These are phyloP conservation scores for Agastache rugosa DNA, from an alignment of 257 asterid species.

Conservation along the genomic window DNA sequence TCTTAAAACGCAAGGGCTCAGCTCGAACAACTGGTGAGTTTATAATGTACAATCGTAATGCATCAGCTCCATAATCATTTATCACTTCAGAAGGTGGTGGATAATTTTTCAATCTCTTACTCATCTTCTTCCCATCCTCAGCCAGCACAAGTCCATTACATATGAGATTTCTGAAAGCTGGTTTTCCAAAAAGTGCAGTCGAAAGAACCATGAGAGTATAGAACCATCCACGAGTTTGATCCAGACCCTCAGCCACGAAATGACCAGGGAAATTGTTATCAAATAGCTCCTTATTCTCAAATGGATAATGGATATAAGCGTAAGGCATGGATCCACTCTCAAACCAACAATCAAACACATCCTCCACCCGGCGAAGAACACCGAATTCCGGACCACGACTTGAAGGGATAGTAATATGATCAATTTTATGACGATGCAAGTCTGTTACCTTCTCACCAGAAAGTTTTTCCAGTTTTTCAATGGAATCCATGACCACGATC, in stretches of 20 bases:
- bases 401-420: conserved; percentile 93
- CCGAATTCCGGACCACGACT: conserved; percentile 84
- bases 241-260: conserved; percentile 99
- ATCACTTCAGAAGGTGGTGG: conserved; percentile 96
- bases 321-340: conserved; percentile 99
- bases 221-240: conserved; percentile 99
- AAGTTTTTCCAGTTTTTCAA: conserved; percentile 80
- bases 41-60: conserved; percentile 84
- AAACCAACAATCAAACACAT: conserved; percentile 99
- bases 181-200: conserved; percentile 94
- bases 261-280: conserved; percentile 97
- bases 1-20: conserved; percentile 92
- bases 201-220: conserved; percentile 98
- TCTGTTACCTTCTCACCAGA: conserved; percentile 89
- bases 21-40: conserved; percentile 99
- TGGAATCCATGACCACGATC: conserved; percentile 83
- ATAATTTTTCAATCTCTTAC: conserved; percentile 89
- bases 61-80: conserved; percentile 97
- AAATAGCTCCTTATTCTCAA: conserved; percentile 86
- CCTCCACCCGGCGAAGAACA: conserved; percentile 90
- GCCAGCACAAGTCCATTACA: conserved; percentile 99
- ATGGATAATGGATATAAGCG: conserved; percentile 96
- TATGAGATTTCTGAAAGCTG: conserved; percentile 95
- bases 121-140: conserved; percentile 99
- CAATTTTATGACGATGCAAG: conserved; percentile 93